Evolutionary conservation across 345 rosid genomes (phyloP).

Genomic region (Zanthoxylum bungeanum): DNA sequence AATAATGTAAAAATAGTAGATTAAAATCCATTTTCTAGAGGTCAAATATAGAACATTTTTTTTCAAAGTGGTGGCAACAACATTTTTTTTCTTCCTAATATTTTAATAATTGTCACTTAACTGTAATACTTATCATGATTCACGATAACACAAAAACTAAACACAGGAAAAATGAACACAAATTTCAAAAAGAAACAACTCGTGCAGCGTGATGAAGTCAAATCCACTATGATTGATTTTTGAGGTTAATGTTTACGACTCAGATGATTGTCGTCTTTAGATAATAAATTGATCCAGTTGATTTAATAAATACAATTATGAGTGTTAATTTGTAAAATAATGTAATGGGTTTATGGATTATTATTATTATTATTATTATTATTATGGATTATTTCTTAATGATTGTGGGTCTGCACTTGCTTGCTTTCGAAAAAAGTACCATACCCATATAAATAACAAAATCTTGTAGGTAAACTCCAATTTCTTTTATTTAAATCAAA

Average conservation of each 20-base stretch:
- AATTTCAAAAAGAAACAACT: background rate
- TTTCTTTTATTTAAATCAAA: background rate
- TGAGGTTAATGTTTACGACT: constrained; percentile 6
- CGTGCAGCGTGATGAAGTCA: background rate
- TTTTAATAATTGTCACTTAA: background rate
- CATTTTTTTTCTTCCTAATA: too few relatives aligned
- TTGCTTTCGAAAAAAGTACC: background rate
- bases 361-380: too few relatives aligned
- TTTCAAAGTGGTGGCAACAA: too few relatives aligned
- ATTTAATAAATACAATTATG: background rate
- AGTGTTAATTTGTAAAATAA: too few relatives aligned
- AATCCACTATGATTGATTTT: too few relatives aligned
- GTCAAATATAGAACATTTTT: background rate
- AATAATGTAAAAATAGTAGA: too few relatives aligned
- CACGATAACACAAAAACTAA: background rate
- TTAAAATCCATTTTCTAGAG: background rate
- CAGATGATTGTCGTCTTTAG: background rate
- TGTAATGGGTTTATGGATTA: background rate
- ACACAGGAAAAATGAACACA: background rate
- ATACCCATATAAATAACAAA: background rate
- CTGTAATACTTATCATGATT: background rate
- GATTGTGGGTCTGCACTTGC: background rate
- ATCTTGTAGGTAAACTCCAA: background rate
- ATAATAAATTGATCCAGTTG: background rate
- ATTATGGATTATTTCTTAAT: background rate